A percentile compares a stretch with the other conserved stretches of the same genome.
phyloP scores from a whole-genome alignment of 1,284 basidiomycete species.

The Fistulinella cinereoalba region DNA sequence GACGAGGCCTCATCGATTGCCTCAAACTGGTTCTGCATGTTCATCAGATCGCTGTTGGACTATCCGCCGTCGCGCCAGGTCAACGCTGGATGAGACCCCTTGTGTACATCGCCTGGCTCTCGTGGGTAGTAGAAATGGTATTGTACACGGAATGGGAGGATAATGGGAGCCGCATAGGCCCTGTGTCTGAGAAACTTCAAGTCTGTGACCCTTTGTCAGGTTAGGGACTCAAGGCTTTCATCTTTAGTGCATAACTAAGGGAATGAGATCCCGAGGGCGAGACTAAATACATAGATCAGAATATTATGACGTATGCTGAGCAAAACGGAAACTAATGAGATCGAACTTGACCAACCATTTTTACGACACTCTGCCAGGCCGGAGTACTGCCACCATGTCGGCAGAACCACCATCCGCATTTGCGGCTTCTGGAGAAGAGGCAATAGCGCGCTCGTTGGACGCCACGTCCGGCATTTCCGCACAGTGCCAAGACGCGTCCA shows the following conservation, averaged over 20 bases:
- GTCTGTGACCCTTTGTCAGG: too few relatives aligned
- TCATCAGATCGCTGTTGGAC: slow-evolving; percentile 19
- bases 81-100: slow-evolving; percentile 25
- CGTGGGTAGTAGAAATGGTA: slow-evolving; percentile 18
- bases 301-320: too few relatives aligned
- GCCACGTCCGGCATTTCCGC: slow-evolving; percentile 40
- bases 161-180: slow-evolving; percentile 22
- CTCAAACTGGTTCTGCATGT: slow-evolving; percentile 30
- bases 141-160: slow-evolving; percentile 22
- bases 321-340: too few relatives aligned
- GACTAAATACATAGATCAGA: too few relatives aligned
- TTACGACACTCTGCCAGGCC: too few relatives aligned
- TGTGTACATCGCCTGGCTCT: slow-evolving; percentile 31
- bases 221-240: too few relatives aligned
- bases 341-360: too few relatives aligned
- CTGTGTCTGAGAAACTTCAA: not conserved
- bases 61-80: slow-evolving; percentile 19
- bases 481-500: slow-evolving; percentile 34
- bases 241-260: too few relatives aligned
- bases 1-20: too few relatives aligned
- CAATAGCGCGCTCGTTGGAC: slow-evolving; percentile 52
- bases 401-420: slow-evolving; percentile 37
- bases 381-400: too few relatives aligned
- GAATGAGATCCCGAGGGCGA: too few relatives aligned
- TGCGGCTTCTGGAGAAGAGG: slow-evolving; percentile 59